These are phyloP conservation scores for Agaricus blazei DNA, from an alignment of 768 basidiomycete genomes.

Conservation along the genomic window DNA sequence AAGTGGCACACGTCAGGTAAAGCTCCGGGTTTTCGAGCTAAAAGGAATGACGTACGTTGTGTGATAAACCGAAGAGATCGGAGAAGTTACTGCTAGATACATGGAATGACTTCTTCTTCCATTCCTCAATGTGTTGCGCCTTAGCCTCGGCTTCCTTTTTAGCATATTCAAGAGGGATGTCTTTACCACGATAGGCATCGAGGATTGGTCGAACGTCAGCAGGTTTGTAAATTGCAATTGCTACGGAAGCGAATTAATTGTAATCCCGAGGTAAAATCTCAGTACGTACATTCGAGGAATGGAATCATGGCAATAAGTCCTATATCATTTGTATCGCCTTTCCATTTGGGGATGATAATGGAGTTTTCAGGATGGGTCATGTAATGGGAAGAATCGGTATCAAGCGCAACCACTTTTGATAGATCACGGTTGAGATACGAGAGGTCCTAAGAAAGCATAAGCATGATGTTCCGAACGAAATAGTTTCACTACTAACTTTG, in stretches of 20 bases:
- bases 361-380: conserved; percentile 85
- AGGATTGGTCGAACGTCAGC: conserved; percentile 86
- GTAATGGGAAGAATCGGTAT: conserved; percentile 77
- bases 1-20: not conserved
- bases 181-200: conserved; percentile 78
- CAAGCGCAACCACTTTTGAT: conserved; percentile 82
- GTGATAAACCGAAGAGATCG: conserved; percentile 34
- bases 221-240: conserved; percentile 88
- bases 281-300: conserved; percentile 79
- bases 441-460: conserved; percentile 53
- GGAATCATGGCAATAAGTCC: conserved; percentile 92
- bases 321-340: conserved; percentile 61
- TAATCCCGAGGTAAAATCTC: not conserved
- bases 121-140: conserved; percentile 71
- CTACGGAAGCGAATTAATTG: conserved; percentile 32
- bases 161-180: conserved; percentile 86
- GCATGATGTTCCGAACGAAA: not conserved
- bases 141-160: conserved; percentile 85
- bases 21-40: not conserved
- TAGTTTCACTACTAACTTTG: conserved; percentile 49
- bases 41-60: conserved; percentile 15
- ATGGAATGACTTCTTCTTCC: conserved; percentile 50
- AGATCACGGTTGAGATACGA: conserved; percentile 94
- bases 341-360: conserved; percentile 81
- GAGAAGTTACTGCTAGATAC: conserved; percentile 29